phyloP scores from a whole-genome alignment of 768 basidiomycete genomes.

The Rhizopogon salebrosus region DNA sequence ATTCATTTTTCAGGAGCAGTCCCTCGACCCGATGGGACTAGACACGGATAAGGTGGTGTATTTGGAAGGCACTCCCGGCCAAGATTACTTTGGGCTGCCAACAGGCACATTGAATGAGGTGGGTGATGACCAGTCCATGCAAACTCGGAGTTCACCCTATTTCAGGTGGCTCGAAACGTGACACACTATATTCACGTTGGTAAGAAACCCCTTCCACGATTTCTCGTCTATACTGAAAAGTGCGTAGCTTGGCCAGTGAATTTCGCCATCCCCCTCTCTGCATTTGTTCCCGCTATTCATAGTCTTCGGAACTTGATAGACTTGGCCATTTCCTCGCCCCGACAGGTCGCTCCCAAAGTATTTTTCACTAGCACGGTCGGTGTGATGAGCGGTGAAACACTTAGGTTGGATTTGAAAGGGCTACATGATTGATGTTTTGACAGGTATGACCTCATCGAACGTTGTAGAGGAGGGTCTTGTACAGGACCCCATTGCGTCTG shows the following conservation, averaged over 20 bases:
- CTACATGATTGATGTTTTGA: not conserved
- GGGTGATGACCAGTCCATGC: not conserved
- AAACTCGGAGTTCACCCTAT: not conserved
- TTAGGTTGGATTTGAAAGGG: not conserved
- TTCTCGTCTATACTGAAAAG: not conserved
- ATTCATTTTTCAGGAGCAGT: constrained; percentile 19
- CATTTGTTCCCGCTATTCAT: constrained; percentile 24
- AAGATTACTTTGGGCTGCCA: not conserved
- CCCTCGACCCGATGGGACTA: constrained; percentile 19
- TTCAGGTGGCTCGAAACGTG: not conserved
- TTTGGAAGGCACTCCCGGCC: constrained; percentile 16
- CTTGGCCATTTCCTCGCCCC: constrained; percentile 22
- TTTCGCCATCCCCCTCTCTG: constrained; percentile 29
- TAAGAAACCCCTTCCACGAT: not conserved
- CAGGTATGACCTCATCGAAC: not conserved
- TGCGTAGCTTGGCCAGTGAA: constrained; percentile 34
- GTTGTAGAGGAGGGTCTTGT: constrained; percentile 12
- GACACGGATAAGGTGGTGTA: constrained; percentile 22
- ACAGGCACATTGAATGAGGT: not conserved
- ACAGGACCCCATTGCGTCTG: constrained; percentile 17
- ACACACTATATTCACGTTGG: constrained; percentile 4
- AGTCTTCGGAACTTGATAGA: constrained; percentile 29
- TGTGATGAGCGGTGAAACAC: constrained; percentile 15
- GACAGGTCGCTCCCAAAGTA: constrained; percentile 15
- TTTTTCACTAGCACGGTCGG: constrained; percentile 31